Base-by-base conservation (phyloP, 202 grass and related monocot genomes). In the Musa balbisiana region DNA sequence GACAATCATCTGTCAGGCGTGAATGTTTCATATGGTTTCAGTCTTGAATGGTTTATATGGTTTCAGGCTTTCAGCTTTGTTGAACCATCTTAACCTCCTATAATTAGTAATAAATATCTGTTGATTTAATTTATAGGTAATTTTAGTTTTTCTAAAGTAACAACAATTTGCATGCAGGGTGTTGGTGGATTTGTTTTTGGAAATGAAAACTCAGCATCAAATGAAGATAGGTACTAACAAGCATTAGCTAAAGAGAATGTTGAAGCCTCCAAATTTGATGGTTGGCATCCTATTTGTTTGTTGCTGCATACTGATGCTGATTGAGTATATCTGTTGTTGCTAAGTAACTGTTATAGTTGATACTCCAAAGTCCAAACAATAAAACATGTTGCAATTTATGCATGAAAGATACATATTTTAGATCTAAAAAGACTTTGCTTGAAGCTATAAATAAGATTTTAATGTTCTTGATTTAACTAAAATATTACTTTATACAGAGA, bases 141-240 rank as follows among this genome's bases (percentile, higher is more conserved):
- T 23, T 50, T 69, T 50, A 14, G 8, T 69, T 50, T 69, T 29
- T 29, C 27, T 29, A 29, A 29, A 29, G 27, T 29, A 43, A 49
- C 11, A 4, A 17, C 66, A 19, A 51, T 51, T 69, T 50, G 6
- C 8, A 21, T 69, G 62, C 82, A 99, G 91, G 91, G 95, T 58
- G 89, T 99, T 64, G 95, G 95, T 52, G 92, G 92, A 65, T 94
- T 94, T 79, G 91, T 92, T 77, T 98, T 99, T 65, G 91, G 95
- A 43, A 99, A 87, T 14, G 95, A 94, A 80, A 85, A 86, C 19
- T 74, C 80, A 76, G 73, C 88, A 53, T 94, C 95, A 50, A 94
- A 79, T 55, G 95, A 99, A 88, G 95, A 99, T 73, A 94, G 89
- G 95, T 99, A 78, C 25, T 21, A 54, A 72, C 81, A 71, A 2